Evolutionary conservation across 2,329 filamentous ascomycete species (phyloP).

Genomic region (Purpureocillium lavendulum): DNA sequence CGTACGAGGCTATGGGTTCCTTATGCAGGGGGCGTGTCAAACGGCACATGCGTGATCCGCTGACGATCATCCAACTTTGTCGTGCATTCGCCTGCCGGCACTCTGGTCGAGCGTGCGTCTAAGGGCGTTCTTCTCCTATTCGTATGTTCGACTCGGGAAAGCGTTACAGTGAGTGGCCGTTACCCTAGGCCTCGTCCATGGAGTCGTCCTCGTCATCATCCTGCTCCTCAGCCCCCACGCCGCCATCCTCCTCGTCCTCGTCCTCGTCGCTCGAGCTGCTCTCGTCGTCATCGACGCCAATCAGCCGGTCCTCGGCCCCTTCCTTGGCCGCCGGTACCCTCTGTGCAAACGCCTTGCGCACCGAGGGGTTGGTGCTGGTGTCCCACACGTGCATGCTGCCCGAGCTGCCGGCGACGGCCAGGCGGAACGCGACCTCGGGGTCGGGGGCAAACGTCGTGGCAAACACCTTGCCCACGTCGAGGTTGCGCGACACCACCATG

Average conservation of each 20-base stretch:
- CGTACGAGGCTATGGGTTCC: too few relatives aligned
- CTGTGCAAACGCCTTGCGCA: slow-evolving; percentile 74
- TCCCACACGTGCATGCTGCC: slow-evolving; percentile 93
- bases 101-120: too few relatives aligned
- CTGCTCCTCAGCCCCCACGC: slow-evolving; percentile 45
- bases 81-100: too few relatives aligned
- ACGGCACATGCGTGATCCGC: too few relatives aligned
- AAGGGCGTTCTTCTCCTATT: too few relatives aligned
- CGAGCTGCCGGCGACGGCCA: slow-evolving; percentile 92
- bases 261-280: slow-evolving; percentile 58
- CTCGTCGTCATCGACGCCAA: slow-evolving; percentile 62
- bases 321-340: slow-evolving; percentile 47
- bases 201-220: slow-evolving; percentile 10
- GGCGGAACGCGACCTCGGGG: slow-evolving; percentile 78
- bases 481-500: slow-evolving; percentile 84
- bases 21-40: too few relatives aligned
- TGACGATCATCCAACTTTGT: too few relatives aligned
- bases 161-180: background rate
- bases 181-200: slow-evolving; percentile 16
- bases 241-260: slow-evolving; percentile 36
- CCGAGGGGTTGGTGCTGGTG: slow-evolving; percentile 82
- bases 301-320: slow-evolving; percentile 64
- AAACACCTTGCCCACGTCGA: slow-evolving; percentile 94
- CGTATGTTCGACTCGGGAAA: background rate
- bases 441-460: slow-evolving; percentile 86